A percentile compares a stretch with the other conserved stretches of the same genome.
phyloP scores from a whole-genome alignment of 1,284 basidiomycete genomes.

The Inonotus obliquus region DNA sequence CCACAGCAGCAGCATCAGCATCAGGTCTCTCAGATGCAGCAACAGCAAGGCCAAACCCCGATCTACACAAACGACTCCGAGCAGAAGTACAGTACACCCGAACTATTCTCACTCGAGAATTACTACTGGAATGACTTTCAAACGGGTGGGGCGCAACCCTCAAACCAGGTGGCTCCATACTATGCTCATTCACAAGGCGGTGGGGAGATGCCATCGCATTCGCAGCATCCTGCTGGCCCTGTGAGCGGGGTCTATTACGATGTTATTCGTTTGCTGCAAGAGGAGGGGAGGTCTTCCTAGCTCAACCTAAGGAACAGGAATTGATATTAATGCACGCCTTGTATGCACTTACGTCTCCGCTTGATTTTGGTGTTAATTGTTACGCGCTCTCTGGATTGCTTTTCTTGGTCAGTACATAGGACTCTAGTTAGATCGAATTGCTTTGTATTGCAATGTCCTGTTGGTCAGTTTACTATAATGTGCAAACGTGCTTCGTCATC shows the following conservation, averaged over 20 bases:
- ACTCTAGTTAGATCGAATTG: neutral
- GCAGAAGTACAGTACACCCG: slow-evolving; percentile 9
- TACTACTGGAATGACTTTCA: slow-evolving; percentile 19
- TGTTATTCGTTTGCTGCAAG: slow-evolving; percentile 11
- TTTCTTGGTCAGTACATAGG: neutral
- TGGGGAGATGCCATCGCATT: neutral
- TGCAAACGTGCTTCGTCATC: too few species aligned
- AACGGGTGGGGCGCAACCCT: neutral
- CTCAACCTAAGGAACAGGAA: too few species aligned
- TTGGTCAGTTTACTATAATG: too few species aligned
- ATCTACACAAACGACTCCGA: neutral
- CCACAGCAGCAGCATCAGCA: neutral
- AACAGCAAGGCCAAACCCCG: neutral
- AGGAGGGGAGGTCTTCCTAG: slow-evolving; percentile 5
- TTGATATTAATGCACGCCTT: too few species aligned
- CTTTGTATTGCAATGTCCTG: too few species aligned
- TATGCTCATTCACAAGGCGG: slow-evolving; percentile 1
- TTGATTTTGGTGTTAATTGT: neutral
- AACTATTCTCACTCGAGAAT: slow-evolving; percentile 15
- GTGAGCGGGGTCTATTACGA: slow-evolving; percentile 13
- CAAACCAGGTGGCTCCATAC: neutral
- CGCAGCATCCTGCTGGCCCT: neutral
- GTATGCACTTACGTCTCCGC: too few species aligned
- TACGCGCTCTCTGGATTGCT: neutral
- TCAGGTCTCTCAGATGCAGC: neutral